Evolutionary conservation across 768 basidiomycete species (phyloP), one percentile per base, ranked within the genome.

Genomic region (Agrocybe pediades): DNA sequence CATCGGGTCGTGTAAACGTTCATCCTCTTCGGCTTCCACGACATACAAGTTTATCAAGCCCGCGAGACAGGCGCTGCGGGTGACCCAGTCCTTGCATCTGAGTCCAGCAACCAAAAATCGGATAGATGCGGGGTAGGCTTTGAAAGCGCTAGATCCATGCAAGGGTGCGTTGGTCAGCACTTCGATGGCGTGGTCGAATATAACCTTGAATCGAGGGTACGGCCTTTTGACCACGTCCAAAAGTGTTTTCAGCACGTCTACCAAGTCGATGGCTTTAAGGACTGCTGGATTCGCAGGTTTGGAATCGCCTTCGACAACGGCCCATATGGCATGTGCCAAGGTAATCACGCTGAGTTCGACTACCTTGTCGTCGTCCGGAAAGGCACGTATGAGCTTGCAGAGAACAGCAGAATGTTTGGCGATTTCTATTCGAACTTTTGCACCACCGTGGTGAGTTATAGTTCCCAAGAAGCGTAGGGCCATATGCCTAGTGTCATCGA

Each of bases 401-500:
- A 87, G 67, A 13, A 60, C 62, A 9, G 72, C 63, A 6, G 77
- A 69, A 27, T 76, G 67, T 46, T 71, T 74, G 0, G 84, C 82
- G 48, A 88, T 80, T 51, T 79, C 79, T 41, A 69, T 62, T 30
- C 81, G 80, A 23, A 80, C 74, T 16, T 74, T 68, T 2, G 62
- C 54, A 6, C 84, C 84, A 3, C 84, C 84, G 43, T 86, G 84
- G 54, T 84, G 85, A 0, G 86, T 87, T 9, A 87, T 74, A 20
- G 79, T 83, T 0, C 75, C 76, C 19, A 88, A 67, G 0, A 83
- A 76, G 24, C 79, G 78, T 9, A 88, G 70, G 7, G 82, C 83
- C 45, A 85, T 65, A 57, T 78, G 74, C 1, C 82, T 77, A 2
- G 78, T 82, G 3, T 65, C 69, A 5, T 78, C 74, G 5, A 71